Evolutionary conservation across 1,284 basidiomycete genomes (phyloP), one percentile per base, ranked within the genome.

Genomic region (Marasmius tenuissimus): DNA sequence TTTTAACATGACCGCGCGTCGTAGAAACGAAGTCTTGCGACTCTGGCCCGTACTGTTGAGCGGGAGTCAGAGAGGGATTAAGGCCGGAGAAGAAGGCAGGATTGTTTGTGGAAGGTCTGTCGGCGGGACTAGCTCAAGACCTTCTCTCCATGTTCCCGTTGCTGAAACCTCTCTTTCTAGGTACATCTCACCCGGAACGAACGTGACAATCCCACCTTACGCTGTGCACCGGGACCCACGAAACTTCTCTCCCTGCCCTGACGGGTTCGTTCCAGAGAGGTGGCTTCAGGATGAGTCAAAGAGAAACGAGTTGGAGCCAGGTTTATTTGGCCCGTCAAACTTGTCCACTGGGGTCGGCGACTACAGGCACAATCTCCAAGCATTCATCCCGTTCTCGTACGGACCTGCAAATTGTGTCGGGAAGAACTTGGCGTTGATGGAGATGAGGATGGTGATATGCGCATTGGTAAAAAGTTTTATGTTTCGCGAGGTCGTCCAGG

Each of bases 21-120:
- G 12, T 55, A 82, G 80, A 38, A 79, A 78, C 58, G 81, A 83
- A 20, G 27, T 38, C 12, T 38, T 74, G 52, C 68, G 72, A 3
- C 63, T 74, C 5, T 65, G 65, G 9, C 72, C 73, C 14, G 63
- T 69, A 4, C 61, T 71, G 14, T n/a, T 40, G 1, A 66, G 68
- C 2, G 71, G 10, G 34, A 22, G 71, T 4, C 62, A 66, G 16
- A 71, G 67, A 39, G 67, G 69, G 4, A 39, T 60, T 4, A 53
- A 68, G 12, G 61, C 60, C 9, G 42, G 18, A n/a, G 68, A 65
- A 11, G 33, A 58, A 12, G 68, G 69, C 2, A 56, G 61, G 11
- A 68, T 61, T 16, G 60, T 64, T 16, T 42, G 70, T 35, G 68
- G 68, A 37, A 37, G 61, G 71, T 71, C 63, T n/a, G 68, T 60